Conservation (phyloP, 2,329 filamentous ascomycete genomes). For the Colletotrichum liaoningense region DNA sequence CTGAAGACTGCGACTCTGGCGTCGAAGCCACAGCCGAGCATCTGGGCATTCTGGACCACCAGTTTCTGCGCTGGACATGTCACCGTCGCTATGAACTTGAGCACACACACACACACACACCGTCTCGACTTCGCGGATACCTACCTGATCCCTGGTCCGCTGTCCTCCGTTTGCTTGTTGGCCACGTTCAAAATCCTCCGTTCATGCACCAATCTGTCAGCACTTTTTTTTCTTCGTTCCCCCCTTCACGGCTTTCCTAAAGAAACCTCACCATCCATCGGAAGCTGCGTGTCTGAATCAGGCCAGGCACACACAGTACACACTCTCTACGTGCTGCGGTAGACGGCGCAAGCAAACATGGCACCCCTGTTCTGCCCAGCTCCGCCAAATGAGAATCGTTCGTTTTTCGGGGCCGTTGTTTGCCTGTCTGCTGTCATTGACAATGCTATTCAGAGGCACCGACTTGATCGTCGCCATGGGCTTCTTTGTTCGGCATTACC, state of each 20-base stretch:
- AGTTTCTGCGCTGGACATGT: neutral
- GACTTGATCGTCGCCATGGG: constrained; percentile 15
- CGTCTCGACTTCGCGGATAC: neutral
- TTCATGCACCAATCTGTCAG: constrained; percentile 18
- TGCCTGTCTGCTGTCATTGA: neutral
- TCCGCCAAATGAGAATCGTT: neutral
- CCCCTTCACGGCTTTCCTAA: neutral
- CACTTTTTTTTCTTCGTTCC: neutral
- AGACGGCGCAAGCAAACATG: neutral
- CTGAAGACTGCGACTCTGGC: neutral
- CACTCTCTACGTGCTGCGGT: neutral
- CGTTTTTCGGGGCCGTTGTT: neutral
- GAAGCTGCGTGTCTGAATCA: neutral
- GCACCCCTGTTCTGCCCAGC: neutral
- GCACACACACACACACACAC: neutral
- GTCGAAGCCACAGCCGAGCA: constrained; percentile 16
- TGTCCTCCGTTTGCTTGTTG: constrained; percentile 7
- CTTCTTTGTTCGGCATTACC: constrained; percentile 3
- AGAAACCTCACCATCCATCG: constrained; percentile 5
- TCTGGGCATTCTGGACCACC: constrained; percentile 5
- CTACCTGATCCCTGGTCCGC: neutral
- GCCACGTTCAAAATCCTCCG: neutral
- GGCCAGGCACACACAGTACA: neutral
- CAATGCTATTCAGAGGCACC: neutral
- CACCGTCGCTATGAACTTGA: neutral